Evolutionary conservation across 352 stramenopile species (phyloP).

Genomic region (Blastocystis sp.): DNA sequence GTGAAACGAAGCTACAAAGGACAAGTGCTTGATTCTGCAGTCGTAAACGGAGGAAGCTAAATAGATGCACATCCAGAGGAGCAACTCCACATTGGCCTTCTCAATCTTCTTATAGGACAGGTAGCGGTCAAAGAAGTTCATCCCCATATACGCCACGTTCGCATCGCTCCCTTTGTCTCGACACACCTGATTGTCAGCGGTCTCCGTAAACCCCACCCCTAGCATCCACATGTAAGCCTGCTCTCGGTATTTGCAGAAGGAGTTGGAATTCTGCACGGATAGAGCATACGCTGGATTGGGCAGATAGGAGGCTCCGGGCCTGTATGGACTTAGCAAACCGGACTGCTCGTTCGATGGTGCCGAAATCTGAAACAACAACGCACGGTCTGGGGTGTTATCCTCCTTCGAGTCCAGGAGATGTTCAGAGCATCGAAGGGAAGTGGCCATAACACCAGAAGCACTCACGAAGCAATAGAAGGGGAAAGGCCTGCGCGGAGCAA

Average conservation of each 20-base stretch:
- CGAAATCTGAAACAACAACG: slow-evolving; percentile 14
- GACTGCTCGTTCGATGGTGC: background rate
- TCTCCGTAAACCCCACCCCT: background rate
- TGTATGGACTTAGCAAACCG: background rate
- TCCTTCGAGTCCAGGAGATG: slow-evolving; percentile 10
- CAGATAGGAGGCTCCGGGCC: slow-evolving; percentile 7
- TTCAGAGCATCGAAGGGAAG: slow-evolving; percentile 52
- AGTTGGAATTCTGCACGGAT: slow-evolving; percentile 20
- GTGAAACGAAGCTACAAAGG: background rate
- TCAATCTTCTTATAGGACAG: slow-evolving; percentile 39
- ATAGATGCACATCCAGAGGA: slow-evolving; percentile 33
- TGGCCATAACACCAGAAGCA: background rate
- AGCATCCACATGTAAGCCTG: slow-evolving; percentile 66
- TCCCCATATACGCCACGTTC: slow-evolving; percentile 39
- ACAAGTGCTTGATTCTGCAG: slow-evolving; percentile 5
- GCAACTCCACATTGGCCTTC: slow-evolving; percentile 28
- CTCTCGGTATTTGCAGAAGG: slow-evolving; percentile 37
- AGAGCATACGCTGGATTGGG: slow-evolving; percentile 54
- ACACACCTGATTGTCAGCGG: slow-evolving; percentile 14
- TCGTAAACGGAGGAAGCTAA: slow-evolving; percentile 43
- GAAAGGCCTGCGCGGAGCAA: background rate
- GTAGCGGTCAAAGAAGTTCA: slow-evolving; percentile 56
- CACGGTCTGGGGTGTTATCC: slow-evolving; percentile 15
- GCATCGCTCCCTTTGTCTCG: slow-evolving; percentile 41
- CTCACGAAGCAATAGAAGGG: background rate